Percentiles rank a stretch among this genome's conserved stretches.
phyloP scores from a whole-genome alignment of 139 green algal species.

The Micractinium conductrix region DNA sequence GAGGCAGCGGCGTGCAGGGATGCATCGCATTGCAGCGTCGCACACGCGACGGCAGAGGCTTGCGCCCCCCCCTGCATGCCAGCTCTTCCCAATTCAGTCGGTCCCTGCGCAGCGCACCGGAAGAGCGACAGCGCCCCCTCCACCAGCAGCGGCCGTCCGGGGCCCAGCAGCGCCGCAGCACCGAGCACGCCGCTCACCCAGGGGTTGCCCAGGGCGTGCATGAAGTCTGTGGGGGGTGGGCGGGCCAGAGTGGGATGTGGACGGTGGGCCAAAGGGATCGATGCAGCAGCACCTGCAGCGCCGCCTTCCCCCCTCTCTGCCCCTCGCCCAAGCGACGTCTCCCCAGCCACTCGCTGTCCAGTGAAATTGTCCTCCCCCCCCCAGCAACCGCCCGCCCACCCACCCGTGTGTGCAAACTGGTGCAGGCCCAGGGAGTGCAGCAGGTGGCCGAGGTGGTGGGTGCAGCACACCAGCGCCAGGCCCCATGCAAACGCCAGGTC shows the following conservation, averaged over 20 bases:
- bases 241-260: background rate
- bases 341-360: too few species aligned
- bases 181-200: conserved; percentile 72
- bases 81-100: too few species aligned
- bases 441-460: conserved; percentile 86
- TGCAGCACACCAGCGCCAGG: conserved; percentile 82
- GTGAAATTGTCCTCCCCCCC: too few species aligned
- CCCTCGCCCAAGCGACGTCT: too few species aligned
- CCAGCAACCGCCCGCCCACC: background rate
- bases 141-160: conserved; percentile 72
- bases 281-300: too few species aligned
- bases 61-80: too few species aligned
- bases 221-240: conserved; percentile 29
- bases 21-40: too few species aligned
- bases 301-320: too few species aligned
- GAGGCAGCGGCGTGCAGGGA: too few species aligned
- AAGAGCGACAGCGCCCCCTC: conserved; percentile 76
- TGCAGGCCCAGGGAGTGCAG: conserved; percentile 64
- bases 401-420: conserved; percentile 46
- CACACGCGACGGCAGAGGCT: too few species aligned
- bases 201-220: conserved; percentile 71
- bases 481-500: conserved; percentile 77
- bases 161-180: conserved; percentile 81
- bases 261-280: too few species aligned
- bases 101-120: conserved; percentile 23